Percentiles rank a stretch among this genome's conserved stretches.
Evolutionary conservation across 1,139 yeast species (phyloP).

Genomic region (Eremothecium coryli): DNA sequence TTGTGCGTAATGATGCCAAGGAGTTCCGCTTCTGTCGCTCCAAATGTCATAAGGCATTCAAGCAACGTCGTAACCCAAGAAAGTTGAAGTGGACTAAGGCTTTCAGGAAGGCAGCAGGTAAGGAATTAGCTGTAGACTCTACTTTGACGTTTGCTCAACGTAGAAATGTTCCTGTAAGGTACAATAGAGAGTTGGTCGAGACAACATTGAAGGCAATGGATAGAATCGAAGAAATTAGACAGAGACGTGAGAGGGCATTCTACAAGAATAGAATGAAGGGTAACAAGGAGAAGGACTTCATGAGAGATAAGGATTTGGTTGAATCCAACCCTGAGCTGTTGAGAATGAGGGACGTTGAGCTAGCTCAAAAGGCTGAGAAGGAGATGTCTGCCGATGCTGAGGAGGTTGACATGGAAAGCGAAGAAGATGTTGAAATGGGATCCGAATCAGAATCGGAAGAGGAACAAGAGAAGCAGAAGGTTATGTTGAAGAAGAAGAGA

Average conservation of each 20-base stretch:
- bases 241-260: slow-evolving; percentile 95
- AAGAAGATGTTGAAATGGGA: slow-evolving; percentile 37
- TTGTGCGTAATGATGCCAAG: slow-evolving; percentile 95
- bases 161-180: slow-evolving; percentile 96
- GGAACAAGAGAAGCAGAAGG: slow-evolving; percentile 57
- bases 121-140: slow-evolving; percentile 94
- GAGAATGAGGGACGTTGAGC: slow-evolving; percentile 86
- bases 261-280: slow-evolving; percentile 99
- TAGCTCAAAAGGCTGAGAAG: slow-evolving; percentile 71
- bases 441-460: slow-evolving; percentile 35
- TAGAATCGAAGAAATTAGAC: slow-evolving; percentile 91
- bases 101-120: slow-evolving; percentile 98
- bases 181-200: slow-evolving; percentile 91
- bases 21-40: slow-evolving; percentile 97
- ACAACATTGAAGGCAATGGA: slow-evolving; percentile 93
- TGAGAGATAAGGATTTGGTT: slow-evolving; percentile 79
- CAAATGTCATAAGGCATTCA: slow-evolving; percentile 94
- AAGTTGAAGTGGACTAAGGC: slow-evolving; percentile 98
- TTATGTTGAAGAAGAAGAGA: slow-evolving; percentile 68
- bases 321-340: slow-evolving; percentile 82
- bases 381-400: slow-evolving; percentile 42
- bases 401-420: slow-evolving; percentile 36
- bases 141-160: slow-evolving; percentile 94
- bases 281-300: slow-evolving; percentile 78
- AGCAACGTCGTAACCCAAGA: slow-evolving; percentile 98